Percentiles rank a stretch among this genome's conserved stretches.
These are phyloP conservation scores for Neltuma alba DNA, from an alignment of 306 rosid genomes.

Conservation along the genomic window DNA sequence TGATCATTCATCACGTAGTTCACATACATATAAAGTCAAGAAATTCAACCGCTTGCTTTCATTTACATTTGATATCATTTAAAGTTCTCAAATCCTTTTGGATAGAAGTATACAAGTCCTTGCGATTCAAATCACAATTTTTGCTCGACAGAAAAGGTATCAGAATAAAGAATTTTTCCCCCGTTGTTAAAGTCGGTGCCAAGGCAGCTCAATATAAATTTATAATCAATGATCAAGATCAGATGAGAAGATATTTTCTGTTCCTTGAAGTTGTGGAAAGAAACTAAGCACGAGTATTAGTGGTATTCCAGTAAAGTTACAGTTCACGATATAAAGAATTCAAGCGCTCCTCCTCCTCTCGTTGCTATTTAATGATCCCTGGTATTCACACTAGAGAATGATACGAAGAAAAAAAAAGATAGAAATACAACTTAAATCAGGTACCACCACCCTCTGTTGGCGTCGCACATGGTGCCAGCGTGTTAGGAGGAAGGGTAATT, in stretches of 20 bases:
- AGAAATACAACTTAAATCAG: constrained; percentile 51
- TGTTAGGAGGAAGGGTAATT: constrained; percentile 65
- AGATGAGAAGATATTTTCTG: constrained; percentile 47
- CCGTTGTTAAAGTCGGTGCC: neutral
- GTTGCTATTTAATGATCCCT: constrained; percentile 61
- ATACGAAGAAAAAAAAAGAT: constrained; percentile 43
- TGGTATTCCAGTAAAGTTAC: constrained; percentile 68
- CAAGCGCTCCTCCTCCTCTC: constrained; percentile 59
- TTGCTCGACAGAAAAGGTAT: neutral
- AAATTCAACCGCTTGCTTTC: neutral
- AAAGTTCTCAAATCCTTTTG: neutral
- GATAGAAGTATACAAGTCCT: neutral
- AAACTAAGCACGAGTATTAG: constrained; percentile 71
- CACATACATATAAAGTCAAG: neutral
- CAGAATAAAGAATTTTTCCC: too few species aligned
- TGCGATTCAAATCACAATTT: constrained; percentile 32
- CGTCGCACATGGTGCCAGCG: constrained; percentile 72
- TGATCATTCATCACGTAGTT: neutral
- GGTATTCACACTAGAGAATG: constrained; percentile 84
- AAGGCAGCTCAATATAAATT: constrained; percentile 15
- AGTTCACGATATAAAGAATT: constrained; percentile 66
- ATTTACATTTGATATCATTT: neutral
- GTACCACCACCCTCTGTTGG: constrained; percentile 59
- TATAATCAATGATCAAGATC: constrained; percentile 17
- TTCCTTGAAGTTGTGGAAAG: constrained; percentile 42